These are phyloP conservation scores for Chytriomyces sp. DNA, from an alignment of 192 early-diverging fungal species.

Conservation along the genomic window DNA sequence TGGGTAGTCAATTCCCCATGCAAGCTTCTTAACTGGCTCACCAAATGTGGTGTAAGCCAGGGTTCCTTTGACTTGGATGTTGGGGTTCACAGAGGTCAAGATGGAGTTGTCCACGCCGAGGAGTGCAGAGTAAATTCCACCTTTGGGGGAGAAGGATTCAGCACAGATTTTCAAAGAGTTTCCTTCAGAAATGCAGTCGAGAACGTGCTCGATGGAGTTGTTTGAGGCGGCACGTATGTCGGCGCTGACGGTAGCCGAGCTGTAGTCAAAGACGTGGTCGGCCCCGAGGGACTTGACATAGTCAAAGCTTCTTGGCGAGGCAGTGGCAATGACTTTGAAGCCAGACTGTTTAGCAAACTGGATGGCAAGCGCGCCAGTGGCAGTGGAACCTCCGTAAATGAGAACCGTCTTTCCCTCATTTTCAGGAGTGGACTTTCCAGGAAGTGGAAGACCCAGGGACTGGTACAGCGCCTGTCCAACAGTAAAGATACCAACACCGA, in stretches of 20 bases:
- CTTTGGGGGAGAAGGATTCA: constrained; percentile 16
- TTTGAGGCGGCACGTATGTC: constrained; percentile 25
- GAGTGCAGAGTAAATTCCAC: constrained; percentile 29
- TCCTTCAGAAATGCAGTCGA: constrained; percentile 33
- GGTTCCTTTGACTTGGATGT: constrained; percentile 17
- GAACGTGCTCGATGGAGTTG: constrained; percentile 28
- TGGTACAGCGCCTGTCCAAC: constrained; percentile 28
- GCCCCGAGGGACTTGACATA: constrained; percentile 31
- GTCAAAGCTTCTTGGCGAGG: constrained; percentile 37
- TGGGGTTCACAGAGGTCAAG: constrained; percentile 8
- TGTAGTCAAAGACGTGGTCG: constrained; percentile 40
- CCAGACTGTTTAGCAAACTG: constrained; percentile 43
- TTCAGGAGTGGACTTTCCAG: neutral
- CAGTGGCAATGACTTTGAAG: constrained; percentile 30
- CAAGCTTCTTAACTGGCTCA: constrained; percentile 34
- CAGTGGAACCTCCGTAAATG: constrained; percentile 41
- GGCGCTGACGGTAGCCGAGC: constrained; percentile 1
- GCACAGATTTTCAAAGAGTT: constrained; percentile 21
- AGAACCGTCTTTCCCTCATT: constrained; percentile 27
- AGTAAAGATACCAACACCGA: constrained; percentile 19
- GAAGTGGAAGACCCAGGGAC: constrained; percentile 31
- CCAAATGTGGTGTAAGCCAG: constrained; percentile 43
- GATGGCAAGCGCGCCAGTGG: constrained; percentile 48
- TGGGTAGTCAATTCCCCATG: neutral
- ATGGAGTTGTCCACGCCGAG: constrained; percentile 14